Percentiles rank a stretch among this genome's conserved stretches.
Conservation (phyloP, 1,284 basidiomycete genomes). For the Fomitiporia mediterranea region DNA sequence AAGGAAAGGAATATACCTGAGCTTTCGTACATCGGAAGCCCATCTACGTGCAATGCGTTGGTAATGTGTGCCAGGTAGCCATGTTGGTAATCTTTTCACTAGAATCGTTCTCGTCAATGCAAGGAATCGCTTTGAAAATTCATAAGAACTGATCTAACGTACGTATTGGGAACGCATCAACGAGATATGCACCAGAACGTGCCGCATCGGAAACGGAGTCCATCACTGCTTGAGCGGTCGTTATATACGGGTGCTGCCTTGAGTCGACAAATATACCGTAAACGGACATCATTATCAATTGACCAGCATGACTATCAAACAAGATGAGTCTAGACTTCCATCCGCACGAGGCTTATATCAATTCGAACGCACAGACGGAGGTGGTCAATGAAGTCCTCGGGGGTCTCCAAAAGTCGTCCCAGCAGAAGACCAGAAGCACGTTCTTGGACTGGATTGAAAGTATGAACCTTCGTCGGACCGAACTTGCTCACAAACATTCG, state of each 20-base stretch:
- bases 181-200: constrained; percentile 52
- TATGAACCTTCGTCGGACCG: constrained; percentile 18
- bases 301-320: constrained; percentile 9
- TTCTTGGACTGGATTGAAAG: constrained; percentile 24
- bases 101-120: neutral
- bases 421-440: constrained; percentile 24
- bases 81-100: constrained; percentile 58
- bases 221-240: constrained; percentile 28
- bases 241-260: constrained; percentile 3
- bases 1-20: neutral
- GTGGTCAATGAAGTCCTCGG: constrained; percentile 26
- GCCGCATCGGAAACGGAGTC: constrained; percentile 29
- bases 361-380: constrained; percentile 23
- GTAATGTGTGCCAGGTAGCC: constrained; percentile 63
- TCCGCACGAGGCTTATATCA: neutral
- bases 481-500: constrained; percentile 27
- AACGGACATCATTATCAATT: constrained; percentile 9
- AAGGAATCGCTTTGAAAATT: too few relatives aligned
- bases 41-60: constrained; percentile 47
- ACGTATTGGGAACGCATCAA: constrained; percentile 55
- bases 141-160: constrained; percentile 24
- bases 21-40: constrained; percentile 20
- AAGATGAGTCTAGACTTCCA: neutral
- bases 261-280: constrained; percentile 11
- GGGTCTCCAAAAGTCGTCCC: constrained; percentile 21